These are phyloP conservation scores for Anthracocystis panici-leucophaei DNA, from an alignment of 1,284 basidiomycete species.

Conservation along the genomic window DNA sequence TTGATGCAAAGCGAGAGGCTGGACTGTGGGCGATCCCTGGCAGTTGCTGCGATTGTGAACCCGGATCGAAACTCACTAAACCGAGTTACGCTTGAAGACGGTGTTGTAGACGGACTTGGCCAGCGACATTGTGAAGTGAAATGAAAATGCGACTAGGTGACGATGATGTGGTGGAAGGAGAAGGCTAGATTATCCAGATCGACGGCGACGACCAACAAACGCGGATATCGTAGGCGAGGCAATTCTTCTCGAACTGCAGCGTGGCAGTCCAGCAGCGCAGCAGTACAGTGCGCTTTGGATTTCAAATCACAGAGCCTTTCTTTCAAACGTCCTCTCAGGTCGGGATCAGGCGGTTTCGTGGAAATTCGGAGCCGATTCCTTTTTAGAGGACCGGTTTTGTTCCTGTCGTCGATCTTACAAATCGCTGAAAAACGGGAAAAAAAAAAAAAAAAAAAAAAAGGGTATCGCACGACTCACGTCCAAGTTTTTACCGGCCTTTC, in stretches of 20 bases:
- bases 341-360: constrained; percentile 27
- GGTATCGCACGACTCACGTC: constrained; percentile 5
- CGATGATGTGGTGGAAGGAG: constrained; percentile 17
- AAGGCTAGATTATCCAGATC: constrained; percentile 1
- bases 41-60: background rate
- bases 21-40: background rate
- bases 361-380: constrained; percentile 25
- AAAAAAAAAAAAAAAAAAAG: no score
- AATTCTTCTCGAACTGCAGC: constrained; percentile 20
- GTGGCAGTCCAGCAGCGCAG: background rate
- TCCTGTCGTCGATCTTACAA: background rate
- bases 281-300: constrained; percentile 12
- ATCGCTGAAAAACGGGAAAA: no score
- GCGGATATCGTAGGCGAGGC: constrained; percentile 12
- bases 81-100: constrained; percentile 66
- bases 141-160: constrained; percentile 16
- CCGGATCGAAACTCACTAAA: constrained; percentile 56
- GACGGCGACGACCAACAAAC: constrained; percentile 5
- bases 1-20: background rate
- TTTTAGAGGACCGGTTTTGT: background rate
- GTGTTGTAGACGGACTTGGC: constrained; percentile 58
- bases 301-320: constrained; percentile 25
- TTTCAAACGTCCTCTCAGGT: background rate
- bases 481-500: background rate
- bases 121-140: constrained; percentile 52